Conservation (phyloP, 2,329 filamentous ascomycete genomes). For the Exophiala bonariae region DNA sequence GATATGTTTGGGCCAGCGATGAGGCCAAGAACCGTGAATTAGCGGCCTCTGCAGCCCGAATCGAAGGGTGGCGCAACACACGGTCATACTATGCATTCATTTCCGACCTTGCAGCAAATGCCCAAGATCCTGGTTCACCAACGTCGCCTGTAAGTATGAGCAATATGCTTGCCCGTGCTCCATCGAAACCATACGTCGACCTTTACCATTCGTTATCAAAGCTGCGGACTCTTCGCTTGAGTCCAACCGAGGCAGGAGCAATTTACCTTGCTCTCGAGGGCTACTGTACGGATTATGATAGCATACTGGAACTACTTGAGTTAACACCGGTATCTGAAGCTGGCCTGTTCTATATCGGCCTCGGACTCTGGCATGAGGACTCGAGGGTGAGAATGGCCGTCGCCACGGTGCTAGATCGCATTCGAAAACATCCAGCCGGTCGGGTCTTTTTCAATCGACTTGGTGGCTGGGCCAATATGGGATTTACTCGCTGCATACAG, state of each 20-base stretch:
- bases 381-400: constrained; percentile 74
- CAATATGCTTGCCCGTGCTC: constrained; percentile 56
- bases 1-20: constrained; percentile 93
- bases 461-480: constrained; percentile 84
- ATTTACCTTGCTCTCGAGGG: constrained; percentile 81
- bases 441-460: constrained; percentile 88
- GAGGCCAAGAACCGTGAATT: constrained; percentile 78
- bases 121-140: constrained; percentile 40
- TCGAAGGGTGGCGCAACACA: constrained; percentile 96
- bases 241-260: constrained; percentile 72
- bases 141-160: constrained; percentile 42
- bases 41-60: constrained; percentile 84
- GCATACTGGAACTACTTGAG: constrained; percentile 79
- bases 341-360: constrained; percentile 84
- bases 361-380: constrained; percentile 90
- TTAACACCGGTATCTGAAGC: constrained; percentile 83
- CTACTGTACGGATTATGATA: constrained; percentile 76
- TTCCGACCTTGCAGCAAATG: constrained; percentile 57
- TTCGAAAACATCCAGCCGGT: constrained; percentile 84
- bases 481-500: constrained; percentile 74
- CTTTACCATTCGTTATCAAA: constrained; percentile 91
- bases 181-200: constrained; percentile 70
- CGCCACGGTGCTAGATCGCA: constrained; percentile 76
- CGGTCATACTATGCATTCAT: constrained; percentile 95
- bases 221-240: constrained; percentile 77